Evolutionary conservation across 257 asterid genomes (phyloP).

Genomic region (Solanum appendiculatum): DNA sequence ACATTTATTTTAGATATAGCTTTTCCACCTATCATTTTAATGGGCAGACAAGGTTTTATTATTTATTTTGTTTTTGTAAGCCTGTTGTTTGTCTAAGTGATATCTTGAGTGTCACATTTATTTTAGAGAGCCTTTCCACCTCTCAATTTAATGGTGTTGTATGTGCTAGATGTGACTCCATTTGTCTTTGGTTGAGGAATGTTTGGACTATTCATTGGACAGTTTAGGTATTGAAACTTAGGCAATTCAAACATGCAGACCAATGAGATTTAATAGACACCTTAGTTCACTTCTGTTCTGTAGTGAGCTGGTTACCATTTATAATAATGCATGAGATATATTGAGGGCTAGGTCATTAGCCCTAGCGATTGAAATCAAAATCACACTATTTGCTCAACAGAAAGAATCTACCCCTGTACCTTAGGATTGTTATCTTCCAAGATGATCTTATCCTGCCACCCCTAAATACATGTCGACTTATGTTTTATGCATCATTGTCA

Average conservation of each 20-base stretch:
- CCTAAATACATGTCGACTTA: background rate
- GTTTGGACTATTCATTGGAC: background rate
- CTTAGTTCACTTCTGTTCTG: background rate
- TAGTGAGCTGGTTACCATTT: background rate
- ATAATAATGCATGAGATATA: background rate
- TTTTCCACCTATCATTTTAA: background rate
- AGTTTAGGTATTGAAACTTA: background rate
- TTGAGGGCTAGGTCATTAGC: background rate
- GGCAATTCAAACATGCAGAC: background rate
- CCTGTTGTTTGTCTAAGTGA: background rate
- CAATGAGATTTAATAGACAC: background rate
- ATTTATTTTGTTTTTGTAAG: background rate
- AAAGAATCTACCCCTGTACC: background rate
- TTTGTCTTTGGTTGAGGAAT: background rate
- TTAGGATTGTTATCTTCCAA: background rate
- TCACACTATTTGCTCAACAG: background rate
- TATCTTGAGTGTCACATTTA: background rate
- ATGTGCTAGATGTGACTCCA: background rate
- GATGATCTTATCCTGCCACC: background rate
- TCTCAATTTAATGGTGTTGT: background rate
- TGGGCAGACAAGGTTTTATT: conserved; percentile 63
- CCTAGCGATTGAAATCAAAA: background rate
- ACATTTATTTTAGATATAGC: background rate
- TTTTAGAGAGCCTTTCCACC: background rate
- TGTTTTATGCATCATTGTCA: background rate